Evolutionary conservation across 257 asterid species (phyloP).

Genomic region (Solanum neorickii): DNA sequence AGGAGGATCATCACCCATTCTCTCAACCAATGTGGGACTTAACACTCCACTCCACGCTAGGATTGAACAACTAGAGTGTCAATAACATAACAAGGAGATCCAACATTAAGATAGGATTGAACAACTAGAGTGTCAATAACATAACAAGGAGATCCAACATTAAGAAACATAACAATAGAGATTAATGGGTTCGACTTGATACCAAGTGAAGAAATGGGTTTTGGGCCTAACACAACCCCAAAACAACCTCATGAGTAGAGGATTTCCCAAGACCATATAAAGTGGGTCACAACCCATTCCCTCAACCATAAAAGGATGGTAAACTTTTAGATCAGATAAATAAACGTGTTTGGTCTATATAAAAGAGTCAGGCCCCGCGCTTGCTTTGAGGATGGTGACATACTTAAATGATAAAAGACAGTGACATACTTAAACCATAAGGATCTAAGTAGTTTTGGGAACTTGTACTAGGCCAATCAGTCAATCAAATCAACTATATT

Average conservation of each 20-base stretch:
- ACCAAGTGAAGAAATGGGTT: not conserved
- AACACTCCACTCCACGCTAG: not conserved
- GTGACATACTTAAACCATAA: not conserved
- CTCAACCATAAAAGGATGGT: not conserved
- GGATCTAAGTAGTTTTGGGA: not conserved
- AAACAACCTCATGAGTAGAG: not conserved
- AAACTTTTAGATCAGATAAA: not conserved
- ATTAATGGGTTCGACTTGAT: not conserved
- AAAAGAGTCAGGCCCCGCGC: not conserved
- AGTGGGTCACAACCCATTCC: not conserved
- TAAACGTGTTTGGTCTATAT: not conserved
- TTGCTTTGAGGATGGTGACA: not conserved
- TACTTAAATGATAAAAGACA: not conserved
- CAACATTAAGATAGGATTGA: not conserved
- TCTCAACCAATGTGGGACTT: not conserved
- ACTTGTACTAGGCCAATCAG: not conserved
- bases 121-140: not conserved
- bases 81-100: not conserved
- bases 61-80: not conserved
- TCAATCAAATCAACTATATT: not conserved
- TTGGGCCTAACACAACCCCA: not conserved
- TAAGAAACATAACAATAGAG: not conserved
- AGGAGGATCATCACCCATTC: not conserved
- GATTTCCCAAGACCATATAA: not conserved
- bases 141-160: not conserved